Evolutionary conservation across 345 rosid genomes (phyloP).

Genomic region (Odontarrhena argentea): DNA sequence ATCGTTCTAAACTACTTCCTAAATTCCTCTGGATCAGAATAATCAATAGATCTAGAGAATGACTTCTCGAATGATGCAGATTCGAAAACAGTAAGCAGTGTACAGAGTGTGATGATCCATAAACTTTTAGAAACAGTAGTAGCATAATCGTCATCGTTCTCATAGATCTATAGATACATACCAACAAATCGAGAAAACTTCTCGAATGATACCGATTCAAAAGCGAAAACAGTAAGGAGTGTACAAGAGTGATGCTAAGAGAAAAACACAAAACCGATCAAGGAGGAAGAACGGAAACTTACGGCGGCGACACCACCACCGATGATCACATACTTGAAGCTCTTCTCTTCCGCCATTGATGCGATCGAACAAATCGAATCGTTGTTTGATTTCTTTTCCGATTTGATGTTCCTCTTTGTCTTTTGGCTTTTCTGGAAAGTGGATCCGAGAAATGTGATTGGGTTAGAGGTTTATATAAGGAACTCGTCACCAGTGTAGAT

Average conservation of each 20-base stretch:
- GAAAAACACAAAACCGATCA: background rate
- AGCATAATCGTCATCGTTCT: slow-evolving; percentile 19
- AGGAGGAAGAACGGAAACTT: slow-evolving; percentile 20
- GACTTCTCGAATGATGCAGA: too few relatives aligned
- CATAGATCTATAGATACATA: slow-evolving; percentile 14
- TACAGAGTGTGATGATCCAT: too few relatives aligned
- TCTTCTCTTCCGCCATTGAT: slow-evolving; percentile 43
- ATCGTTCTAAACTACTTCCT: background rate
- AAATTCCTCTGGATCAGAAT: too few relatives aligned
- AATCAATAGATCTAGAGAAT: too few relatives aligned
- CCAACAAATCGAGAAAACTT: background rate
- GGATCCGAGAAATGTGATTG: slow-evolving; percentile 23
- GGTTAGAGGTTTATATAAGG: slow-evolving; percentile 25
- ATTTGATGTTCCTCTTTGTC: background rate
- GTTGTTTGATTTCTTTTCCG: background rate
- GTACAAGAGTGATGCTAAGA: slow-evolving; percentile 5
- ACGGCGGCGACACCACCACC: slow-evolving; percentile 49
- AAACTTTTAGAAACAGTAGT: background rate
- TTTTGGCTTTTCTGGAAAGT: background rate
- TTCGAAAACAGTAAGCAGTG: too few relatives aligned
- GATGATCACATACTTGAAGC: slow-evolving; percentile 46
- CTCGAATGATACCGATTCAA: background rate
- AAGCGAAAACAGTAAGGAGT: slow-evolving; percentile 28
- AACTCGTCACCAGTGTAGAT: background rate
- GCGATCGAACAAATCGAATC: slow-evolving; percentile 3